A percentile compares a stretch with the other conserved stretches of the same genome.
These are phyloP conservation scores for Panicum hallii DNA, from an alignment of 202 grass and related monocot species.

Conservation along the genomic window DNA sequence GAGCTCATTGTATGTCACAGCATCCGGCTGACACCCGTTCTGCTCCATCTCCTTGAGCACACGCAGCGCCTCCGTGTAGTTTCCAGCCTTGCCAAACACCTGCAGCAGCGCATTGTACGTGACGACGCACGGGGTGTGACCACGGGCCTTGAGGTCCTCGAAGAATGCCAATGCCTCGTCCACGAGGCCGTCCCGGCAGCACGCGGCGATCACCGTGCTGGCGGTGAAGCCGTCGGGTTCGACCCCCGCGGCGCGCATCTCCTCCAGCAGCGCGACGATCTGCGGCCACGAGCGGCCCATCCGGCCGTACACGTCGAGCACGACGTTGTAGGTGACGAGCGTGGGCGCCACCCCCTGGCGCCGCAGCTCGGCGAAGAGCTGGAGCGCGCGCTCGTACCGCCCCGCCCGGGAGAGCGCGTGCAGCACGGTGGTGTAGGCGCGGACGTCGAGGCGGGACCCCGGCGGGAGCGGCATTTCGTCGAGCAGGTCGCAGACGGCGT, in stretches of 20 bases:
- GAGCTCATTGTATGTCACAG: conserved; percentile 82
- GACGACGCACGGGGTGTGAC: conserved; percentile 64
- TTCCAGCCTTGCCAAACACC: conserved; percentile 77
- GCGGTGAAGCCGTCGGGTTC: conserved; percentile 80
- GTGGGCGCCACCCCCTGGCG: conserved; percentile 62
- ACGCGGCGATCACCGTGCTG: conserved; percentile 83
- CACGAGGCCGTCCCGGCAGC: conserved; percentile 63
- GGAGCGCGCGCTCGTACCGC: conserved; percentile 61
- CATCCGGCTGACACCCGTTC: conserved; percentile 60
- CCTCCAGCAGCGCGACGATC: conserved; percentile 67
- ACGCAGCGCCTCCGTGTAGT: conserved; percentile 61
- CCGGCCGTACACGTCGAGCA: conserved; percentile 81
- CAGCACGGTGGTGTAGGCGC: conserved; percentile 81
- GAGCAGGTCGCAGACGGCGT: conserved; percentile 66
- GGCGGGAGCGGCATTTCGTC: conserved; percentile 65
- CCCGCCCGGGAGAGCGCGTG: conserved; percentile 68
- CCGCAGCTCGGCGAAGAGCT: conserved; percentile 70
- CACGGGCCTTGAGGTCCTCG: conserved; percentile 64
- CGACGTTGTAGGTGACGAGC: conserved; percentile 88
- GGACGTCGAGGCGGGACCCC: conserved; percentile 63
- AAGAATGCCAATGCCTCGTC: conserved; percentile 72
- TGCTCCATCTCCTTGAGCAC: conserved; percentile 85
- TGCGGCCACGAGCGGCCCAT: conserved; percentile 81
- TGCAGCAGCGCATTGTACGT: conserved; percentile 86
- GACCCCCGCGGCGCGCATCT: conserved; percentile 54